Base-by-base conservation (phyloP, 179 eudicot species). In the Beta corolliflora region DNA sequence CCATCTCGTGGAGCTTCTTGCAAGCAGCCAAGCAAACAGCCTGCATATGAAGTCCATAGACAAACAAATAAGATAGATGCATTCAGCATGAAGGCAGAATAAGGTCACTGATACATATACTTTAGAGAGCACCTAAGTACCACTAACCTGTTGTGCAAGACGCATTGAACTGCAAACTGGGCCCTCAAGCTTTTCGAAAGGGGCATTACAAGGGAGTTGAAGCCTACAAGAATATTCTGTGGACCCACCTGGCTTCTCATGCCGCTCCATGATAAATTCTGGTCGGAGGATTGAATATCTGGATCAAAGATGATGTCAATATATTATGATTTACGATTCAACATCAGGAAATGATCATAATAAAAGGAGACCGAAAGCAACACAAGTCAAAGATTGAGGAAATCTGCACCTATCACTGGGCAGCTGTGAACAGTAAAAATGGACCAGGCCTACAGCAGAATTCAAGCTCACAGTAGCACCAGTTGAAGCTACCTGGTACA, bases 1-100 rank as follows among this genome's bases (percentile, higher is more conserved):
- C 99, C 98, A 93, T 91, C 89, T 96, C 97, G 83, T 96, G 99
- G 75, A 96, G 97, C 92, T 94, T 96, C 93, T 96, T 94, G 88
- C 99, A 96, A 83, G 99, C 98, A 91, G 94, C 97, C 88, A 96
- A 87, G 87, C 98, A 96, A 84, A 92, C 98, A 85, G 98, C 97
- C 99, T 96, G 88, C 73, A 87, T 25, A 80, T 56, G 36, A 77
- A 55, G 60, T 64, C 71, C 80, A 71, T 25, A n/a, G 50, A 58
- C 53, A 67, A 60, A 82, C 15, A 84, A 23, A 50, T 23, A 79
- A 65, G 6, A 4, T 48, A 56, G 19, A 45, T 29, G n/a, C 36
- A 50, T 55, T 31, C 2, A 59, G 41, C 54, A 61, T 55, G 19
- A 67, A 7, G 14, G 56, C 41, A 53, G n/a, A 52, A 48, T 65